These are phyloP conservation scores for Friedmanniomyces endolithicus DNA, from an alignment of 495 filamentous ascomycete species.

Conservation along the genomic window DNA sequence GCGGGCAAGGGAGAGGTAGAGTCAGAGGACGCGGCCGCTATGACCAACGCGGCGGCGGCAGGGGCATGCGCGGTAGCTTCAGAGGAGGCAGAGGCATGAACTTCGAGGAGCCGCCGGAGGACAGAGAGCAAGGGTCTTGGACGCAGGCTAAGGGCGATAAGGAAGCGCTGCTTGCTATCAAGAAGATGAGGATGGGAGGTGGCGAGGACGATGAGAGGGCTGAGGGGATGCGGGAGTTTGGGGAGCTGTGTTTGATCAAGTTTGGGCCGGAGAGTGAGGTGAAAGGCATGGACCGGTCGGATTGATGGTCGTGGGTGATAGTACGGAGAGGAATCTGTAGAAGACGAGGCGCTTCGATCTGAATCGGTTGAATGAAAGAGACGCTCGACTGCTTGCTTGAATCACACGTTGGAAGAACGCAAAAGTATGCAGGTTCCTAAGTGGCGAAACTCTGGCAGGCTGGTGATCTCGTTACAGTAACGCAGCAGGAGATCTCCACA, in stretches of 20 bases:
- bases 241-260: conserved; percentile 18
- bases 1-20: conserved; percentile 31
- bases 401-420: too few species aligned
- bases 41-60: background rate
- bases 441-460: too few species aligned
- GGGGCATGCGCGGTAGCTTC: conserved; percentile 23
- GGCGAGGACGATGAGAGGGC: conserved; percentile 14
- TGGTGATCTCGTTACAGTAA: too few species aligned
- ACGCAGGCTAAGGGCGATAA: conserved; percentile 27
- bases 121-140: conserved; percentile 29
- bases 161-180: conserved; percentile 21
- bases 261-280: conserved; percentile 11
- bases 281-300: background rate
- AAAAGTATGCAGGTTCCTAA: too few species aligned
- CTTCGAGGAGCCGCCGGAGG: background rate
- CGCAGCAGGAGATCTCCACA: too few species aligned
- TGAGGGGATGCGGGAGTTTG: conserved; percentile 25
- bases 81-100: conserved; percentile 36
- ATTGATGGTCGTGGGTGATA: background rate
- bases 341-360: too few species aligned
- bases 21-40: conserved; percentile 40
- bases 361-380: too few species aligned
- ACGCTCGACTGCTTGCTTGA: too few species aligned
- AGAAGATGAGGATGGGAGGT: conserved; percentile 8
- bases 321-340: background rate